phyloP scores from a whole-genome alignment of 768 basidiomycete genomes.

The Pisolithus sp. region DNA sequence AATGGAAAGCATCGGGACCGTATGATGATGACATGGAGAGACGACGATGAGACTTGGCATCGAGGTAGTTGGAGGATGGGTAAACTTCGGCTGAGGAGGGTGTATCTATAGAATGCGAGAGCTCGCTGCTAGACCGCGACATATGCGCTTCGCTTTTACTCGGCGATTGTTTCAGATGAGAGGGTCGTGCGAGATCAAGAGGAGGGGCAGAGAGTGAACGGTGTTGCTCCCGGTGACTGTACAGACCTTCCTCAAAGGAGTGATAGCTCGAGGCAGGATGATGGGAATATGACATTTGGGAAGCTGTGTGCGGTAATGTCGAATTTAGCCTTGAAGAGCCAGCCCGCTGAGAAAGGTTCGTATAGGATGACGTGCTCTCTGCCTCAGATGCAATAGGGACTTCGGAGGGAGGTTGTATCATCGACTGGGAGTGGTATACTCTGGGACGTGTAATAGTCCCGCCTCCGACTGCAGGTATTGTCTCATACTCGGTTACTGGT shows the following conservation, averaged over 20 bases:
- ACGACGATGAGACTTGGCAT: slow-evolving; percentile 24
- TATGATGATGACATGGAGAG: slow-evolving; percentile 31
- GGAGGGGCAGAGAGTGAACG: slow-evolving; percentile 13
- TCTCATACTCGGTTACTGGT: slow-evolving; percentile 65
- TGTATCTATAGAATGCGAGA: slow-evolving; percentile 40
- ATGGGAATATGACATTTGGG: slow-evolving; percentile 9
- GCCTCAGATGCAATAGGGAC: slow-evolving; percentile 36
- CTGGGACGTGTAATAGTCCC: slow-evolving; percentile 82
- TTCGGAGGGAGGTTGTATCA: slow-evolving; percentile 44
- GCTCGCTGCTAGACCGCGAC: slow-evolving; percentile 42
- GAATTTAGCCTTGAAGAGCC: slow-evolving; percentile 9
- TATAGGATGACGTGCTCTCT: slow-evolving; percentile 86
- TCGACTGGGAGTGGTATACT: slow-evolving; percentile 79
- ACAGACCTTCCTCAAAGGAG: slow-evolving; percentile 6
- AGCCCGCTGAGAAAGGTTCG: slow-evolving; percentile 43
- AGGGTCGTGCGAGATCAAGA: not conserved
- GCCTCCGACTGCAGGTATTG: slow-evolving; percentile 87
- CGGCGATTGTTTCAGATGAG: slow-evolving; percentile 28
- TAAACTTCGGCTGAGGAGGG: slow-evolving; percentile 34
- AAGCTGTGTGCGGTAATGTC: slow-evolving; percentile 3
- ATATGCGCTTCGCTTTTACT: slow-evolving; percentile 46
- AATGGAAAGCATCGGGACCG: slow-evolving; percentile 28
- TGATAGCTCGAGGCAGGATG: slow-evolving; percentile 20
- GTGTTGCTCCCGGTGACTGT: slow-evolving; percentile 1
- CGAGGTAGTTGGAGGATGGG: slow-evolving; percentile 11